phyloP scores from a whole-genome alignment of 2,329 filamentous ascomycete genomes.

The Penicillium freii region DNA sequence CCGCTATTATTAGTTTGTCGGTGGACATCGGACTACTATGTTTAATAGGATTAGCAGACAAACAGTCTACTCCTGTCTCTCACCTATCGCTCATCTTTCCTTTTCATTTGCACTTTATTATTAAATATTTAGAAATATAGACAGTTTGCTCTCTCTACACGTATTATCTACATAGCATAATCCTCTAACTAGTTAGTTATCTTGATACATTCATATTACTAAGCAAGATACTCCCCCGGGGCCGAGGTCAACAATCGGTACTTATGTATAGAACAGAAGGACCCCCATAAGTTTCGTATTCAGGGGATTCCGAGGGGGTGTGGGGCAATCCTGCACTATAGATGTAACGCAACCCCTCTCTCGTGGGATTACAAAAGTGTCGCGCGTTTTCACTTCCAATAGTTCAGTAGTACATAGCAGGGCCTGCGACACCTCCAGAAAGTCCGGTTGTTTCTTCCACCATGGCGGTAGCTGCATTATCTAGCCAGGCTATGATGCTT shows the following conservation, averaged over 20 bases:
- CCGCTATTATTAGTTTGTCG: not conserved
- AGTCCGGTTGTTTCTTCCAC: not conserved
- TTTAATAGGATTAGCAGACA: not conserved
- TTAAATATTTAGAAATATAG: not conserved
- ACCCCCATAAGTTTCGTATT: not conserved
- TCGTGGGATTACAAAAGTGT: not conserved
- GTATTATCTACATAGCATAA: not conserved
- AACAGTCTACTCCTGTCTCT: not conserved
- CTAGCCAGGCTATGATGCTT: not conserved
- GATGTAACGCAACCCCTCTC: not conserved
- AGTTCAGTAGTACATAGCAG: no score
- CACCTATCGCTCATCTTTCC: not conserved
- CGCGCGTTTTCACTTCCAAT: not conserved
- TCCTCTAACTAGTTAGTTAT: no score
- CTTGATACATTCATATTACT: not conserved
- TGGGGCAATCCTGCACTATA: not conserved
- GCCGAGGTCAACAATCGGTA: no score
- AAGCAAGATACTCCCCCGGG: not conserved
- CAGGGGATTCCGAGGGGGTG: not conserved
- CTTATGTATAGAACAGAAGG: not conserved
- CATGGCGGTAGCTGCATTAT: slow-evolving; percentile 2
- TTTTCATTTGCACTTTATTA: not conserved
- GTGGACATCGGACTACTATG: not conserved
- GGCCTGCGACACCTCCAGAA: not conserved
- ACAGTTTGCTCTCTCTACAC: not conserved